Conservation (phyloP, 2,329 filamentous ascomycete species). For the Claviceps sp. region DNA sequence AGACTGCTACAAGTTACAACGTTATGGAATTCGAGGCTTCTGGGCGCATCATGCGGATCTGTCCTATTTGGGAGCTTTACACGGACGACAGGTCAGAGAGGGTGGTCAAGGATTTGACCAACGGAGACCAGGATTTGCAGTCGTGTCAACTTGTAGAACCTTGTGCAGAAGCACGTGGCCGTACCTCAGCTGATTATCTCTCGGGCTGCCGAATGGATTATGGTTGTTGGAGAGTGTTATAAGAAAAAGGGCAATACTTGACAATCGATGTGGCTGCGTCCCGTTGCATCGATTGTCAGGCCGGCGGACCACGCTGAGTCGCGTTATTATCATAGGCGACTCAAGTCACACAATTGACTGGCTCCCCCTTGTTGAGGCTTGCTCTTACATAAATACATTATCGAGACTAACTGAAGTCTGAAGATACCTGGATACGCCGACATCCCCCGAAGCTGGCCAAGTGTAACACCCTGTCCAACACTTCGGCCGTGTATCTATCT, state of each 20-base stretch:
- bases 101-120: neutral
- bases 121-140: neutral
- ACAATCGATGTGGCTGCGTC: too few relatives aligned
- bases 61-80: neutral
- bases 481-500: too few relatives aligned
- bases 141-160: neutral
- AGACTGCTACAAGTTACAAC: neutral
- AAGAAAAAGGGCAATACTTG: neutral
- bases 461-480: too few relatives aligned
- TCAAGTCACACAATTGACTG: too few relatives aligned
- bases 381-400: too few relatives aligned
- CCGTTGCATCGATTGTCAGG: too few relatives aligned
- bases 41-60: neutral
- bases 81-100: neutral
- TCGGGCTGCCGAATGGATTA: neutral
- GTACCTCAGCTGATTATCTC: neutral
- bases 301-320: too few relatives aligned
- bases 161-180: neutral
- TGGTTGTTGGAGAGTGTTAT: neutral
- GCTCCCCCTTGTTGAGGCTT: too few relatives aligned
- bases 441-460: too few relatives aligned
- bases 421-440: too few relatives aligned
- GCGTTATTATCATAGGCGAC: too few relatives aligned
- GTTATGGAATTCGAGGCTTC: neutral
- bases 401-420: too few relatives aligned